Evolutionary conservation across 2,329 filamentous ascomycete genomes (phyloP), one percentile per base, ranked within the genome.

Genomic region (Cladophialophora yegresii): DNA sequence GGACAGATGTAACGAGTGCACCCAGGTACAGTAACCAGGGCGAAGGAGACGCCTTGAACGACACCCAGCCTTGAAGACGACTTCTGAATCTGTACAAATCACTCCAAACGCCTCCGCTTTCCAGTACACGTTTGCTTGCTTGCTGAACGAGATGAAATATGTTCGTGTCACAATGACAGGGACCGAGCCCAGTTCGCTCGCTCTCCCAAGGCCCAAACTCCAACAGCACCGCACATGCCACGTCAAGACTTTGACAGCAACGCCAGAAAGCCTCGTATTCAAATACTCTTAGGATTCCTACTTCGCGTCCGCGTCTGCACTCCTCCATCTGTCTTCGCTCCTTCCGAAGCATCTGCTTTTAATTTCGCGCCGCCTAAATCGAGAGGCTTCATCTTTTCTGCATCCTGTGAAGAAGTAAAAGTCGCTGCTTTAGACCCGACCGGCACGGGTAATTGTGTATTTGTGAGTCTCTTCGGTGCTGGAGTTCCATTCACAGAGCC

Each of bases 401-500:
- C 23, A 16, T 12, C 26, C 32, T 16, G 58, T 6, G 51, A 55
- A 36, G 53, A 54, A 36, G 12, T 26, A 54, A 33, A 33, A 8
- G 23, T 22, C 10, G 26, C 10, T 16, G 16, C 9, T 33, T 33
- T 56, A 47, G 60, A 50, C 20, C 32, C 51, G 12, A 58, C 47
- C 16, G 66, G 58, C 16, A 69, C 54, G 2, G 63, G 60, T 13
- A 67, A 28, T 10, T 54, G 51, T 2, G 51, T 62, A 16, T 61
- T 63, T 13, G 59, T 64, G 16, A 61, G 62, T 47, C 54, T 61
- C 40, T 67, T 67, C 5, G 67, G 65, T 54, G 63, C 67, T 20
- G 65, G 65, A n/a, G 67, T 67, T 23, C 67, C 65, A 51, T 65
- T 67, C 59, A 62, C 57, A 0, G 56, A 63, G 9, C 69, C 69